Conservation (phyloP, 352 stramenopile genomes). For the Lagenidium sp. region DNA sequence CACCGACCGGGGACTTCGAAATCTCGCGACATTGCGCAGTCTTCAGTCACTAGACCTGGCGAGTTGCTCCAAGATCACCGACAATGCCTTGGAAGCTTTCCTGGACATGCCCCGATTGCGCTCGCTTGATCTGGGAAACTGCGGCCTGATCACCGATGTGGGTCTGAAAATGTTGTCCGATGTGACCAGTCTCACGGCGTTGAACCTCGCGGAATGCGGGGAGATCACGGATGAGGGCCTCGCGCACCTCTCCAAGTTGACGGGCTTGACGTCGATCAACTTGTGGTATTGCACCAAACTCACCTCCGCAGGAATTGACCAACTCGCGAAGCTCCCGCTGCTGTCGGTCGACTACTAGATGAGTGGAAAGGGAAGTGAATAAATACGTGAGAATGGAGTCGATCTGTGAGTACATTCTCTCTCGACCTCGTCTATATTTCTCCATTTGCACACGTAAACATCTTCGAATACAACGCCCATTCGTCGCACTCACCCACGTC, state of each 20-base stretch:
- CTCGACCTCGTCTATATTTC: no score
- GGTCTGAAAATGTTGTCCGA: slow-evolving; percentile 37
- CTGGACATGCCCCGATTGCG: slow-evolving; percentile 35
- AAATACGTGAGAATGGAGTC: no score
- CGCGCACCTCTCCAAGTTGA: slow-evolving; percentile 27
- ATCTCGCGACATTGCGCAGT: slow-evolving; percentile 27
- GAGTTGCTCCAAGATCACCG: slow-evolving; percentile 62
- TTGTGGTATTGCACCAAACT: slow-evolving; percentile 80
- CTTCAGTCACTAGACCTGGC: slow-evolving; percentile 66
- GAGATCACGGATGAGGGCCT: slow-evolving; percentile 61
- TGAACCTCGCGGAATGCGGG: slow-evolving; percentile 66
- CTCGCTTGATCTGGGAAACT: slow-evolving; percentile 79
- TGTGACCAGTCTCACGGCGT: slow-evolving; percentile 42
- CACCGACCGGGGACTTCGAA: slow-evolving; percentile 41
- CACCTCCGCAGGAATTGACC: slow-evolving; percentile 36
- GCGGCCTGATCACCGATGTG: slow-evolving; percentile 51
- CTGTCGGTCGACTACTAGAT: slow-evolving; percentile 49
- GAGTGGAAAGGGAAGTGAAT: no score
- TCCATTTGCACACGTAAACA: not conserved
- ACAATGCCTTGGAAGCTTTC: slow-evolving; percentile 39
- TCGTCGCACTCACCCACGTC: slow-evolving; percentile 24
- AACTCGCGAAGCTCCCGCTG: slow-evolving; percentile 29
- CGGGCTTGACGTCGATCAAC: slow-evolving; percentile 55
- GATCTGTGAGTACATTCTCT: no score
- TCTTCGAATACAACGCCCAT: not conserved